Evolutionary conservation across 2,329 filamentous ascomycete genomes (phyloP), one percentile per base, ranked within the genome.

Genomic region (Pseudocercospora crystallina): DNA sequence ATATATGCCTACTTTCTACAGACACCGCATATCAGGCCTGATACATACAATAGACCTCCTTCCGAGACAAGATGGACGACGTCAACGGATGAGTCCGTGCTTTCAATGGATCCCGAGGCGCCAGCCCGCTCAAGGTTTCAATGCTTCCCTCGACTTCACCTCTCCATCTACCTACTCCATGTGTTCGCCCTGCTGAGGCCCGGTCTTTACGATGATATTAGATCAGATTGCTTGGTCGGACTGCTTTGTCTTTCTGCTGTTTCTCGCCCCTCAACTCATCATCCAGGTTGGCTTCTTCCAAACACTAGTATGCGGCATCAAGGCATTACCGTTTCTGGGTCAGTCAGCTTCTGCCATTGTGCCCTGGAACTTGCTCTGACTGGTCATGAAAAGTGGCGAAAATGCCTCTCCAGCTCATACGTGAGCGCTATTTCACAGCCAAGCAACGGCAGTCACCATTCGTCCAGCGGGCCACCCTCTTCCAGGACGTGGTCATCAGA

Each of bases 401-500:
- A 56, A 69, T 89, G 15, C 86, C 86, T 12, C 70, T 73, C 37
- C 68, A 76, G 39, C 81, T 89, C 59, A 54, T 86, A 33, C 69
- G 69, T 38, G 83, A 86, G 62, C 76, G 82, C 49, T 80, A 79
- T 57, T 69, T 83, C 34, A 73, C 74, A 0, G 64, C 68, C 5
- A 65, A 63, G 47, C 61, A 74, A 20, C 57, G 76, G 5, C 77
- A 76, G 55, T 75, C 81, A 5, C 78, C 81, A 1, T 90, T 90
- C 59, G 80, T 85, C n/a, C 82, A 79, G 59, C 77, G 78, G 47
- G 82, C 87, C n/a, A 83, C 84, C 2, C 71, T 81, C 1, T 92
- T 91, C 64, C 87, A 92, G 67, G 87, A 91, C 64, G 68, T 90
- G 37, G 86, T 90, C 42, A 79, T 92, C 51, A 80, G 87, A 52